These are phyloP conservation scores for Begonia loranthoides DNA, from an alignment of 306 rosid genomes.

Conservation along the genomic window DNA sequence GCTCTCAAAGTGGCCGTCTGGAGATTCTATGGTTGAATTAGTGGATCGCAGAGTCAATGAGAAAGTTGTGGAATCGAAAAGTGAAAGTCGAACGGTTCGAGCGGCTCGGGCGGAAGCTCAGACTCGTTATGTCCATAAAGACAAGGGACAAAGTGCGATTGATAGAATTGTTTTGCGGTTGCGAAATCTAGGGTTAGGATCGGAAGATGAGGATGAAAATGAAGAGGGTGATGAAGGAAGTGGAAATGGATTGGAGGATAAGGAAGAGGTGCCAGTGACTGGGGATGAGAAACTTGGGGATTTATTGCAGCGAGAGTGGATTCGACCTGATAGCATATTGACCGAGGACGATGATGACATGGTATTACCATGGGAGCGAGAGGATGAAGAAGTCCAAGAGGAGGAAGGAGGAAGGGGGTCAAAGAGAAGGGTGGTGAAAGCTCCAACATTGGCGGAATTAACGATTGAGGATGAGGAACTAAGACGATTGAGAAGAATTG, in stretches of 20 bases:
- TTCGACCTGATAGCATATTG: conserved; percentile 47
- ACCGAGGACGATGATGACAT: conserved; percentile 22
- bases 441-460: conserved; percentile 60
- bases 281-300: conserved; percentile 78
- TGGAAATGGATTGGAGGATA: conserved; percentile 16
- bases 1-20: conserved; percentile 47
- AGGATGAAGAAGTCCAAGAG: conserved; percentile 25
- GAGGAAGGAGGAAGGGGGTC: conserved; percentile 26
- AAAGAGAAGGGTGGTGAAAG: conserved; percentile 36
- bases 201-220: conserved; percentile 44
- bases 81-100: conserved; percentile 18
- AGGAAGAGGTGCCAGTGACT: conserved; percentile 24
- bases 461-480: conserved; percentile 75
- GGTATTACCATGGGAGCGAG: conserved; percentile 64
- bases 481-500: conserved; percentile 54
- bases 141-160: conserved; percentile 47
- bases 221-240: conserved; percentile 18
- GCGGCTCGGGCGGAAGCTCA: conserved; percentile 15
- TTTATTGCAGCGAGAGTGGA: conserved; percentile 66
- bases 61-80: conserved; percentile 10
- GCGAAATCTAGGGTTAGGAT: conserved; percentile 44
- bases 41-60: conserved; percentile 10
- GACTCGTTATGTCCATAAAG: conserved; percentile 16
- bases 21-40: conserved; percentile 12
- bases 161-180: conserved; percentile 66